Evolutionary conservation across 768 basidiomycete genomes (phyloP), one percentile per base, ranked within the genome.

Genomic region (Leucosporidium creatinivorum): DNA sequence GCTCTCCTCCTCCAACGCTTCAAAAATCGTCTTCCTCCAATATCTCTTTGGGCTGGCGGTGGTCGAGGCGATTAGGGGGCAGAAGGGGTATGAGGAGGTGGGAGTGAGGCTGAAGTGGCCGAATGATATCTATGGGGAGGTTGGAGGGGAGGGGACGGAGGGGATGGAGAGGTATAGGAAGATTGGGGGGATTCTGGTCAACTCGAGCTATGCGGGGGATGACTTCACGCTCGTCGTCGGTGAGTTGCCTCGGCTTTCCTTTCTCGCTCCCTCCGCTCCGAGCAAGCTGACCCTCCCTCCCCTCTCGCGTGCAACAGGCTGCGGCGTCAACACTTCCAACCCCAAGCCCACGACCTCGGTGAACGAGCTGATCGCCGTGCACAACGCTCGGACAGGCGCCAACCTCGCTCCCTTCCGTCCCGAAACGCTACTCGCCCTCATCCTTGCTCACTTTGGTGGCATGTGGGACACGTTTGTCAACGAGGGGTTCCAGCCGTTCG

Each of bases 51-150:
- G 88, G 0, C 80, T 98, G 50, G 92, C 93, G 1, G 87, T 97
- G n/a, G 85, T 87, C 23, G 88, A 93, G 72, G 92, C 88, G 3
- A 79, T 80, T 2, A 26, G 64, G 0, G 79, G 73, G 15, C 81
- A 86, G n/a, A 80, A 87, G 0, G 84, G 55, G 28, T 77, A 64
- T 44, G 79, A 79, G 61, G 86, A 84, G 18, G 79, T 84, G 3
- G 81, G 81, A 19, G 84, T 96, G 17, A 82, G 86, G 50, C 80
- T 98, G 30, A 98, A 97, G 77, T 98, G 96, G 96, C 96, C 94
- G 25, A 98, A 98, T 75, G 96, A 98, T 73, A 80, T 99, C 6
- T 97, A 97, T 74, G 88, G 86, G 2, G 82, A 85, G 50, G 73
- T 77, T 12, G 44, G 79, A 5, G 80, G 77, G 3, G 80, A 80